Evolutionary conservation across 148 eudicot species (phyloP).

Genomic region (Spergularia marina): DNA sequence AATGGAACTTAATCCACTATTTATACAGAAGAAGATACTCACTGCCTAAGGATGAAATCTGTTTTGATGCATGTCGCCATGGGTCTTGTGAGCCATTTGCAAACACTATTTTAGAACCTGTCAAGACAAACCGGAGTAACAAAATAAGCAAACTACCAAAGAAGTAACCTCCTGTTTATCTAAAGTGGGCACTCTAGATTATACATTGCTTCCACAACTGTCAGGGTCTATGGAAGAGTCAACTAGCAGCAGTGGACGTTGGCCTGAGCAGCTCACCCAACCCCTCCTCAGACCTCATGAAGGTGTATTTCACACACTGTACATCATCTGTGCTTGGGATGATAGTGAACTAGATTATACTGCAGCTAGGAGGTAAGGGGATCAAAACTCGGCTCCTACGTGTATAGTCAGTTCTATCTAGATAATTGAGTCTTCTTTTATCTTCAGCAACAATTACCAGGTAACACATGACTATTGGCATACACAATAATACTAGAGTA

Average conservation of each 20-base stretch:
- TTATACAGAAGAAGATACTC: slow-evolving; percentile 31
- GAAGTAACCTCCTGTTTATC: neutral
- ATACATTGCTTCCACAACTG: neutral
- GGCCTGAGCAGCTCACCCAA: no score
- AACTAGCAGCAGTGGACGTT: no score
- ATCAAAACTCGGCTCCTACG: neutral
- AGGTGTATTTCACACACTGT: neutral
- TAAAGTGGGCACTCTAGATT: neutral
- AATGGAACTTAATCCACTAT: neutral
- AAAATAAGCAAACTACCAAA: neutral
- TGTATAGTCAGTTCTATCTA: neutral
- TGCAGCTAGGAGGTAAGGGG: neutral
- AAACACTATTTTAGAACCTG: slow-evolving; percentile 92
- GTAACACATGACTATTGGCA: neutral
- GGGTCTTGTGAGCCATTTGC: slow-evolving; percentile 99
- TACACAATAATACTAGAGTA: neutral
- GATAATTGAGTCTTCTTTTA: neutral
- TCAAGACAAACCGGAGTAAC: slow-evolving; percentile 12
- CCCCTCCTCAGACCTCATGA: no score
- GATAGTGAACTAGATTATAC: neutral
- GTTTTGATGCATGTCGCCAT: slow-evolving; percentile 98
- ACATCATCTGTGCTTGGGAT: neutral
- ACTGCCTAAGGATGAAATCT: slow-evolving; percentile 70
- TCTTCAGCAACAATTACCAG: neutral
- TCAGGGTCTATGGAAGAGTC: neutral